Evolutionary conservation across 768 basidiomycete species (phyloP).

Genomic region (Lyophyllum shimeji): DNA sequence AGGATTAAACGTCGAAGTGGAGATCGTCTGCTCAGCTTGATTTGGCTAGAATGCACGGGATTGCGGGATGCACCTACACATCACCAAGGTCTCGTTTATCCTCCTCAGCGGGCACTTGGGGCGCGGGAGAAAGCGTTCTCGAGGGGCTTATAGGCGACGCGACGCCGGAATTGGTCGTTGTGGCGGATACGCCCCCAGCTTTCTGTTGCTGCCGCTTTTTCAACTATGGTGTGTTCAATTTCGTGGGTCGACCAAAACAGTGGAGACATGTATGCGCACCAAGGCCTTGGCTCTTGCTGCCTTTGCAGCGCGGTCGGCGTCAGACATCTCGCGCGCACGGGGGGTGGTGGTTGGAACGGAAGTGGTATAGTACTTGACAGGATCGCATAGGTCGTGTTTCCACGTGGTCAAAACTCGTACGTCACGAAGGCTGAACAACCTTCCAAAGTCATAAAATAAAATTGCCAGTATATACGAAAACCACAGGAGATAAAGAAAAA

Average conservation of each 20-base stretch:
- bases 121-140: slow-evolving; percentile 52
- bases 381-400: background rate
- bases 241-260: slow-evolving; percentile 1
- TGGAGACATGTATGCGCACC: slow-evolving; percentile 40
- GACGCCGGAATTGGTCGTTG: slow-evolving; percentile 29
- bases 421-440: background rate
- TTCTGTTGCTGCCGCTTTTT: slow-evolving; percentile 83
- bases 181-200: slow-evolving; percentile 38
- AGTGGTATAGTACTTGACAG: background rate
- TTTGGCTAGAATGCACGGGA: slow-evolving; percentile 8
- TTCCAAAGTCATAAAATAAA: slow-evolving; percentile 23
- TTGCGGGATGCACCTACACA: slow-evolving; percentile 53
- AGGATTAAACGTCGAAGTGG: background rate
- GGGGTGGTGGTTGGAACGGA: background rate
- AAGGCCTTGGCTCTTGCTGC: slow-evolving; percentile 82
- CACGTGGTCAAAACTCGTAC: background rate
- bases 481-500: slow-evolving; percentile 30
- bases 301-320: slow-evolving; percentile 79
- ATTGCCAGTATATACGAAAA: slow-evolving; percentile 50
- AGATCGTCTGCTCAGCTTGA: slow-evolving; percentile 5
- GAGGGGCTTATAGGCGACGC: slow-evolving; percentile 38
- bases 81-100: slow-evolving; percentile 56
- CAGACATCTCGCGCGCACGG: slow-evolving; percentile 42
- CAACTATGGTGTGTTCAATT: slow-evolving; percentile 43
- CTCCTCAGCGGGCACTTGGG: slow-evolving; percentile 41